Percentiles rank a stretch among this genome's conserved stretches.
phyloP scores from a whole-genome alignment of 306 rosid genomes.

The Corylus avellana region DNA sequence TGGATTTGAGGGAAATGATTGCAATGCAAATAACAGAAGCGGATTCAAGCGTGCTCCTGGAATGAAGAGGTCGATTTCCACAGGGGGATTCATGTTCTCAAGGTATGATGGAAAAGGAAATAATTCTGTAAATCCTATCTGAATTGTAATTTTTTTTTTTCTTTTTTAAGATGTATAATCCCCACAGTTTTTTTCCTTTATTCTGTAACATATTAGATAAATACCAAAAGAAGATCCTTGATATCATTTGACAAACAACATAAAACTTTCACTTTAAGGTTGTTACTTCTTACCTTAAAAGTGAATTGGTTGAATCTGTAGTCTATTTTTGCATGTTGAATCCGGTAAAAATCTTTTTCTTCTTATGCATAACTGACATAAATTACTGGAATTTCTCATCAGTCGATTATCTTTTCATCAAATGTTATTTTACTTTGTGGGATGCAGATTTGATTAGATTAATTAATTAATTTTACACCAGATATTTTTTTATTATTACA shows the following conservation, averaged over 20 bases:
- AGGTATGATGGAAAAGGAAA: constrained; percentile 42
- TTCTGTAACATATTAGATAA: constrained; percentile 15
- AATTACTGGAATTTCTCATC: neutral
- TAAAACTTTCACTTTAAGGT: neutral
- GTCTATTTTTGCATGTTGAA: too few relatives aligned
- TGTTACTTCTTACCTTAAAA: too few relatives aligned
- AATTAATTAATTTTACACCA: too few relatives aligned
- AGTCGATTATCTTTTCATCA: too few relatives aligned
- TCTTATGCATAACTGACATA: neutral
- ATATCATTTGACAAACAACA: neutral
- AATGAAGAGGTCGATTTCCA: constrained; percentile 47
- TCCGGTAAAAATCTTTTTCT: neutral
- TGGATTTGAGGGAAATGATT: constrained; percentile 30
- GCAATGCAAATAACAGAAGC: constrained; percentile 16
- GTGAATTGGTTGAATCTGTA: too few relatives aligned
- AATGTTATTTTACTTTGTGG: neutral
- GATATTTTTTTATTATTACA: too few relatives aligned
- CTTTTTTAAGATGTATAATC: neutral
- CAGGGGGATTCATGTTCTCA: constrained; percentile 41
- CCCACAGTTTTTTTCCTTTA: neutral
- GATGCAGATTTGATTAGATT: neutral
- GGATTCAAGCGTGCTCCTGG: constrained; percentile 30
- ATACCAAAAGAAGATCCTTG: constrained; percentile 15
- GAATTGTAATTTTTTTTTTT: neutral
- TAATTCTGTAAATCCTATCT: constrained; percentile 33